Percentiles rank a stretch among this genome's conserved stretches.
Conservation (phyloP, 2,329 filamentous ascomycete species). For the Fusarium zealandicum region DNA sequence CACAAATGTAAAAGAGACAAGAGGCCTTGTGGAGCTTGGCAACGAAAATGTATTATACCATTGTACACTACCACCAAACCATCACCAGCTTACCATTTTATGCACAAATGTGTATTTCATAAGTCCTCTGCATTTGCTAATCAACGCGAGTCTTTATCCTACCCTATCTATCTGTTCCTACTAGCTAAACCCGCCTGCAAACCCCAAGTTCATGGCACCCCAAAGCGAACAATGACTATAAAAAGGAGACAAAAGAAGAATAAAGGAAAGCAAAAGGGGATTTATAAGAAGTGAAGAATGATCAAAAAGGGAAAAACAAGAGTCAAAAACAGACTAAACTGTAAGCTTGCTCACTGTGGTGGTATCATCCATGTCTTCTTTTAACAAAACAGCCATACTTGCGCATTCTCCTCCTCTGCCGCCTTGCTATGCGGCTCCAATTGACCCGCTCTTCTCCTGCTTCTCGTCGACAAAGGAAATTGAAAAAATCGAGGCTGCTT, state of each 20-base stretch:
- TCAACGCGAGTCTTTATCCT: slow-evolving; percentile 38
- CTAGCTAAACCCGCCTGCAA: slow-evolving; percentile 27
- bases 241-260: slow-evolving; percentile 19
- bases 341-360: slow-evolving; percentile 50
- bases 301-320: slow-evolving; percentile 15
- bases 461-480: slow-evolving; percentile 33
- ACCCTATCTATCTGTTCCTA: slow-evolving; percentile 39
- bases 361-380: slow-evolving; percentile 53
- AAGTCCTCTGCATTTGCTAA: slow-evolving; percentile 11
- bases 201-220: slow-evolving; percentile 21
- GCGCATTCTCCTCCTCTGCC: slow-evolving; percentile 24
- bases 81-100: slow-evolving; percentile 26
- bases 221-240: slow-evolving; percentile 29
- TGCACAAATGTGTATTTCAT: slow-evolving; percentile 15
- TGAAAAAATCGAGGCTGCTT: slow-evolving; percentile 32
- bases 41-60: slow-evolving; percentile 25
- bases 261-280: slow-evolving; percentile 23
- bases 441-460: slow-evolving; percentile 11
- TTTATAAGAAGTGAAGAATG: slow-evolving; percentile 27
- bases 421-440: slow-evolving; percentile 2
- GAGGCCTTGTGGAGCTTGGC: neutral
- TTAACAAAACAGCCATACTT: slow-evolving; percentile 42
- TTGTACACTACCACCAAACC: slow-evolving; percentile 25
- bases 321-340: slow-evolving; percentile 42
- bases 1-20: too few relatives aligned